Evolutionary conservation across 208 protist genomes (phyloP), one percentile per base, ranked within the genome.

Genomic region (Trypanosoma rangeli): DNA sequence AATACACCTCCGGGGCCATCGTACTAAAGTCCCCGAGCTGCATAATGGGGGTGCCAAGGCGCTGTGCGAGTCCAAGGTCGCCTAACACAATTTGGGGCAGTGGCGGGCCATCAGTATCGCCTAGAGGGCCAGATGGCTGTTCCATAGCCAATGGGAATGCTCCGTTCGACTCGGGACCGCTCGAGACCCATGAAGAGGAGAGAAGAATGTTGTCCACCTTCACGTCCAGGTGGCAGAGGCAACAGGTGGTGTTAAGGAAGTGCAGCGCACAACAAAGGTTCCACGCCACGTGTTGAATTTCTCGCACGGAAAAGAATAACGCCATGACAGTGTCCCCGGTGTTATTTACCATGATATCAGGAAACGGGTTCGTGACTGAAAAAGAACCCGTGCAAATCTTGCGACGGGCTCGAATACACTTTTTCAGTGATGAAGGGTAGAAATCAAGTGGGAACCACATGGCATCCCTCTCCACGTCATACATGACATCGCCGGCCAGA

Each of bases 1-100:
- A 82, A 46, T 70, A 74, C 7, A 83, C 74, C 68, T 83, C 78
- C 12, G 78, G 78, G 5, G 78, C 56, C 78, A 83, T 83, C 29
- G 68, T 80, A 33, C 44, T 52, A 39, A 80, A 83, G 70, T 83
- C 78, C 12, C 78, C 78, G 26, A 83, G 61, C 59, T 83, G 78
- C 20, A 75, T 20, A 22, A 68, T 68, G 7, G 64, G 57, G 18
- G 39, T 15, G 1, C 69, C 69, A 42, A 79, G 70, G 48, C 28
- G 56, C 53, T 76, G 74, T 18, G 73, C 73, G 39, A 74, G 72
- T 16, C 78, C 78, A 37, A 83, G 65, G 54, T 83, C 78, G 13
- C 57, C 62, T 7, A 82, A 29, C 1, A 73, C 61, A 37, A 82
- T 48, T 29, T 53, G 72, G 12, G 64, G 64, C 18, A 66, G 29